Conservation (phyloP, 192 early-diverging fungal genomes). For the Piromyces finnis region DNA sequence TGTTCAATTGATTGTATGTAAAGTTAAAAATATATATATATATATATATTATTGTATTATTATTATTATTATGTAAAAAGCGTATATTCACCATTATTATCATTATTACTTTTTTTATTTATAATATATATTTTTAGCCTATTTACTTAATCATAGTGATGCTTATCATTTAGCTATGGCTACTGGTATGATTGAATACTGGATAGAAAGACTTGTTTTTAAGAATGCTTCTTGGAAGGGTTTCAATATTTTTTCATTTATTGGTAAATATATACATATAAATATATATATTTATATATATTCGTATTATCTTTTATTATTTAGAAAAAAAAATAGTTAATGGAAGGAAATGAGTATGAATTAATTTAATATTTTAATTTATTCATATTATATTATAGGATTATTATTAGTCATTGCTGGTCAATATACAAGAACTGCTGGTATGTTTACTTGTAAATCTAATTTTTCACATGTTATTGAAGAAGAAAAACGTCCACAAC, state of each 20-base stretch:
- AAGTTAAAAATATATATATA: no score
- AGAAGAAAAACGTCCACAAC: slow-evolving; percentile 42
- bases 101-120: no score
- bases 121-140: slow-evolving; percentile 23
- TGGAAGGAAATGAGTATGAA: no score
- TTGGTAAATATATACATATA: no score
- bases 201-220: slow-evolving; percentile 20
- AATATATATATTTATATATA: no score
- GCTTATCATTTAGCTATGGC: slow-evolving; percentile 52
- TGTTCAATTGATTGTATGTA: background rate
- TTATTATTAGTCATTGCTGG: slow-evolving; percentile 40
- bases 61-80: slow-evolving; percentile 6
- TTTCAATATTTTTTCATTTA: slow-evolving; percentile 5
- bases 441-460: slow-evolving; percentile 77
- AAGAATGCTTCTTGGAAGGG: no score
- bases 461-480: slow-evolving; percentile 78
- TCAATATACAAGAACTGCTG: slow-evolving; percentile 57
- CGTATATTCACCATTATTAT: no score
- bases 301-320: no score
- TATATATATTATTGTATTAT: slow-evolving; percentile 5
- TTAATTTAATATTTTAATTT: background rate
- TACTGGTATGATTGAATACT: slow-evolving; percentile 50
- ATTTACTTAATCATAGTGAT: slow-evolving; percentile 52
- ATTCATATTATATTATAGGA: slow-evolving; percentile 17
- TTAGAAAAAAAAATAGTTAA: no score